Base-by-base conservation (phyloP, 148 eudicot species). In the Persicaria tinctoria region DNA sequence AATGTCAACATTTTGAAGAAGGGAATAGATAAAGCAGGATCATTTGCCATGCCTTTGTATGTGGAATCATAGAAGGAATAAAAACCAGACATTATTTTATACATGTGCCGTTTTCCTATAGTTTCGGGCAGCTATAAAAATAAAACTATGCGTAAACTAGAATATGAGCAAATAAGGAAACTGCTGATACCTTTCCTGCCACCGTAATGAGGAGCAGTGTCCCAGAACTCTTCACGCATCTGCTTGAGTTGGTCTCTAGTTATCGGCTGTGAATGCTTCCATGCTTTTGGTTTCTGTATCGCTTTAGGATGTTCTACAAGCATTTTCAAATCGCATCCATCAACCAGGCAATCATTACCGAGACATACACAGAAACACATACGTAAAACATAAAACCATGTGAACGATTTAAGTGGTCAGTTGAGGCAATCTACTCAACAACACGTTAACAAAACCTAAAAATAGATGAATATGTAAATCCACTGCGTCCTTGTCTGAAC, bases 171-270 rank as follows among this genome's bases (percentile, higher is more conserved):
- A 41, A 44, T 23, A 50, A 68, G 38, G 0, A 74, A n/a, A 16
- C 10, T 51, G n/a, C 47, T 14, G 49, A 53, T 76, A 92, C 97
- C 97, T 89, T 82, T 85, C 72, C 81, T 83, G 51, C 97, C 97
- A 73, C 93, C 92, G 79, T 92, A 92, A 77, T 92, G 97, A 44
- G 94, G 97, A 64, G 97, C 92, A 76, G 97, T 90, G 76, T 90
- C 97, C 97, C 97, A 92, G 76, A 92, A 92, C 76, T 90, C 97
- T 69, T 92, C 97, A 70, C 97, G 95, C 92, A 90, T 82, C 85
- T 78, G 81, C 70, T 74, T 80, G 68, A 89, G 86, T 74, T 90
- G 91, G 73, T 68, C 85, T 78, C 80, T 81, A 27, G 95, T 90
- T 49, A 92, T 86, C 45, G 93, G 75, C 71, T 90, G 89, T 62